A percentile compares a stretch with the other conserved stretches of the same genome.
Evolutionary conservation across 73 alveolate genomes (phyloP).

Genomic region (Paramecium biaurelia): DNA sequence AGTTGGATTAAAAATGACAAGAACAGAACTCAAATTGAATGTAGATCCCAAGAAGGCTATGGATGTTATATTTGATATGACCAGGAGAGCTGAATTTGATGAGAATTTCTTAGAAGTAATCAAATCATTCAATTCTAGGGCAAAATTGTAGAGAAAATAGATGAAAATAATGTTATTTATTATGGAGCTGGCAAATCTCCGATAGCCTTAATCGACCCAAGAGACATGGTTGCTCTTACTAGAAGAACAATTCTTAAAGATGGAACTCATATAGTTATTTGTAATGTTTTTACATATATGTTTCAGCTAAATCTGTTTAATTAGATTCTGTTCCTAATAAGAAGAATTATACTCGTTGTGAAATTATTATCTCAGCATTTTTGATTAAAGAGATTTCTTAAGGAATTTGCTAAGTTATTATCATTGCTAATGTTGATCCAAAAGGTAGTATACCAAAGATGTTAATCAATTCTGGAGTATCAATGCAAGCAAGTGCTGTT

Average conservation of each 20-base stretch:
- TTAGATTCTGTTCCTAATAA: not conserved
- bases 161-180: not conserved
- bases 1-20: not conserved
- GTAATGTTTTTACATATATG: not conserved
- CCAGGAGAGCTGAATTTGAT: not conserved
- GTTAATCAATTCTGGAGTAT: not conserved
- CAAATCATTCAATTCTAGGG: not conserved
- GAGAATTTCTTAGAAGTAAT: not conserved
- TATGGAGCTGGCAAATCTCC: slow-evolving; percentile 35
- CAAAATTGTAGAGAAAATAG: not conserved
- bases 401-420: not conserved
- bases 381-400: not conserved
- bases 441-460: slow-evolving; percentile 23
- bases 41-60: not conserved
- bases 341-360: not conserved
- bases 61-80: not conserved
- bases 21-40: not conserved
- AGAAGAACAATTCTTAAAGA: not conserved
- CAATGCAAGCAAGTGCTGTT: not conserved
- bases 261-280: not conserved
- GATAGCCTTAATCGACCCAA: not conserved
- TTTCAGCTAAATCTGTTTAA: not conserved
- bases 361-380: not conserved
- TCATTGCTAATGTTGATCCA: slow-evolving; percentile 13
- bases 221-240: not conserved